A percentile compares a stretch with the other conserved stretches of the same genome.
Conservation (phyloP, 345 rosid genomes). For the Isatis tinctoria region DNA sequence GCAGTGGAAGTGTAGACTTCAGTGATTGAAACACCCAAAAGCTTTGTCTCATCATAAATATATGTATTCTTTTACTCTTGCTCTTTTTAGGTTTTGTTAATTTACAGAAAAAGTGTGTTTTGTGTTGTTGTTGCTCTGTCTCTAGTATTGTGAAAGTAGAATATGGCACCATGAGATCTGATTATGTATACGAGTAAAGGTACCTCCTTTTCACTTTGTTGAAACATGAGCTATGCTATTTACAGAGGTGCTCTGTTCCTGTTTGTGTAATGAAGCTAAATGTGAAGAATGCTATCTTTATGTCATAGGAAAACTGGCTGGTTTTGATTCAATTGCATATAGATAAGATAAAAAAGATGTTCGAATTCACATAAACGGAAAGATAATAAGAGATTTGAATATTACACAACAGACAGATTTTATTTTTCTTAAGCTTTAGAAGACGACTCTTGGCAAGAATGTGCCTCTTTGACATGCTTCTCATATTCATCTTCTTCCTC, state of each 20-base stretch:
- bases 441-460: slow-evolving; percentile 69
- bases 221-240: slow-evolving; percentile 22
- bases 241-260: slow-evolving; percentile 7
- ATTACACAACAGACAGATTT: background rate
- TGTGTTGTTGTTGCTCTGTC: slow-evolving; percentile 9
- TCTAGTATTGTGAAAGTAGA: slow-evolving; percentile 28
- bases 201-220: slow-evolving; percentile 24
- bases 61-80: slow-evolving; percentile 19
- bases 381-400: background rate
- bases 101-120: slow-evolving; percentile 1
- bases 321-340: background rate
- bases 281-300: background rate
- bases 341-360: background rate
- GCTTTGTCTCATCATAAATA: background rate
- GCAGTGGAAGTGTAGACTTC: slow-evolving; percentile 70
- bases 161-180: slow-evolving; percentile 22
- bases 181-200: slow-evolving; percentile 26
- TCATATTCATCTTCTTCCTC: slow-evolving; percentile 69
- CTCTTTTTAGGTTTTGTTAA: slow-evolving; percentile 2
- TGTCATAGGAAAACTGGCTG: background rate
- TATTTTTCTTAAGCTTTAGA: slow-evolving; percentile 37
- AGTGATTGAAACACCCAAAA: slow-evolving; percentile 45
- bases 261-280: slow-evolving; percentile 11
- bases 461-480: slow-evolving; percentile 81
- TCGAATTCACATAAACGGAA: slow-evolving; percentile 2